Evolutionary conservation across 257 asterid genomes (phyloP).

Genomic region (Perilla frutescens): DNA sequence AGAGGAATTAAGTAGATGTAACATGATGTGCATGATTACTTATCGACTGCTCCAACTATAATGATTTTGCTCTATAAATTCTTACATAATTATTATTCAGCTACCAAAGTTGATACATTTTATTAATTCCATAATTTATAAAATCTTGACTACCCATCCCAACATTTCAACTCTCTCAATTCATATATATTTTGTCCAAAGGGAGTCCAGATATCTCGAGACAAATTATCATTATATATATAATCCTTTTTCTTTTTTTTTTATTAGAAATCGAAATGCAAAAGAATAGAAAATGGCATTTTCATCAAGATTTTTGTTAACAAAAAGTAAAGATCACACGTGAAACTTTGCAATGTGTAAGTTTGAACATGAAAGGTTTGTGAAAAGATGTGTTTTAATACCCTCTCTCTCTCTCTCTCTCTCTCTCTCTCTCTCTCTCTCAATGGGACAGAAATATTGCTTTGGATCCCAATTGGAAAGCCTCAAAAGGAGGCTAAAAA

Average conservation of each 20-base stretch:
- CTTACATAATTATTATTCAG: slow-evolving; percentile 14
- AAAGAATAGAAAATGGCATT: background rate
- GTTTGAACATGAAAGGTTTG: slow-evolving; percentile 22
- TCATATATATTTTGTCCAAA: background rate
- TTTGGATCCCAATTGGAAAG: slow-evolving; percentile 55
- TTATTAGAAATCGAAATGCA: background rate
- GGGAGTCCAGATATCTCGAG: background rate
- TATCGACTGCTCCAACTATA: slow-evolving; percentile 18
- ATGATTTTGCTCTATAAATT: slow-evolving; percentile 36
- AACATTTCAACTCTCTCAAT: background rate
- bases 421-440: slow-evolving; percentile 10
- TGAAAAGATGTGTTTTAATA: slow-evolving; percentile 38
- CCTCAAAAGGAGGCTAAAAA: slow-evolving; percentile 52
- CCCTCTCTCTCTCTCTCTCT: slow-evolving; percentile 11
- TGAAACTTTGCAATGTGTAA: slow-evolving; percentile 38
- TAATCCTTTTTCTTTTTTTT: background rate
- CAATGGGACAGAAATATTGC: slow-evolving; percentile 34
- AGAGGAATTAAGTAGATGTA: slow-evolving; percentile 8
- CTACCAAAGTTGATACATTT: background rate
- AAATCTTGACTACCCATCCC: background rate
- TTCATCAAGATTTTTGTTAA: slow-evolving; percentile 6
- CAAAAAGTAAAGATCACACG: slow-evolving; percentile 35
- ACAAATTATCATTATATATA: slow-evolving; percentile 14
- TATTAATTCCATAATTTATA: background rate
- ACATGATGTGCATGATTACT: slow-evolving; percentile 26